Base-by-base conservation (phyloP, 2,329 filamentous ascomycete genomes). In the Ophiocordyceps camponoti-floridani region DNA sequence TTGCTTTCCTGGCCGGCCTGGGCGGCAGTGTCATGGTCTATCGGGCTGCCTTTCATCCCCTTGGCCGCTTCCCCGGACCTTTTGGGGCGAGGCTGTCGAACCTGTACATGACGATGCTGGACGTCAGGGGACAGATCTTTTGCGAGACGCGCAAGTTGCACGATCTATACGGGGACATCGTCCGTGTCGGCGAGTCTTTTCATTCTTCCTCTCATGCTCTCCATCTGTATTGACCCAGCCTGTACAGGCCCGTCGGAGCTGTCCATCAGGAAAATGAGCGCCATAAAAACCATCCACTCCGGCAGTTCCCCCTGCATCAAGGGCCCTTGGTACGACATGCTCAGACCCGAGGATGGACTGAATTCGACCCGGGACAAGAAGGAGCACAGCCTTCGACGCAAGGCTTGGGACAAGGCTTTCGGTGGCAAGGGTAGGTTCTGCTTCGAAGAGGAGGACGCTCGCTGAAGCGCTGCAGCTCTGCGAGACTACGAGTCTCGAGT, bases 341-440 rank as follows among this genome's bases (percentile, higher is more conserved):
- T 37, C 5, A 14, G 18, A 8, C 14, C 7, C 14, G 59, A 61
- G 37, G 33, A 62, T 2, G 62, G 58, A 13, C 55, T 62, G 23
- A 57, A 59, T 38, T 55, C 53, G 43, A 52, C 52, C 7, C 53
- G 60, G 9, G 55, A 61, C 45, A 54, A 54, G 43, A 49, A 53
- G 7, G 50, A 53, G 12, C 61, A 63, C 28, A 47, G 52, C 0
- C 52, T 48, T 4, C 53, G 58, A 8, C 56, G 61, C 16, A 61
- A 56, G 47, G 50, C 52, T 10, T 64, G 60, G 59, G 58, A 60
- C 43, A 52, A 50, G 41, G 59, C 50, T 0, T 58, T 62, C 27
- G 53, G 52, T 19, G 49, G 52, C 16, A 59, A 58, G 45, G 55
- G 56, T 51, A 23, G 23, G 23, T 23, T 23, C 23, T 23, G 23